Evolutionary conservation across 2,329 filamentous ascomycete genomes (phyloP).

Genomic region (Verticillium nubilum): DNA sequence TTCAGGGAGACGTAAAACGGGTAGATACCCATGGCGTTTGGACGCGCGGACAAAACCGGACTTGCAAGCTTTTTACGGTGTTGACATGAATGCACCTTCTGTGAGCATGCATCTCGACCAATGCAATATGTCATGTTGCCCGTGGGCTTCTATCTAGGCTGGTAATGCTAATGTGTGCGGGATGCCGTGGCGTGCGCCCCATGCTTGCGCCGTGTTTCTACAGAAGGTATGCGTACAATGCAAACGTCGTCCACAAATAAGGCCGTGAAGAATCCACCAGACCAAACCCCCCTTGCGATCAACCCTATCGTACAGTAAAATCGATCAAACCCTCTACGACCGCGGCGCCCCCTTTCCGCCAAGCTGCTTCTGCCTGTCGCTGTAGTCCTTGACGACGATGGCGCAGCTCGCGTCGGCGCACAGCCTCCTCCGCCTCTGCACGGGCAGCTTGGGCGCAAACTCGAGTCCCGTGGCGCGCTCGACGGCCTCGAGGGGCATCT

Average conservation of each 20-base stretch:
- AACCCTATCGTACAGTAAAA: background rate
- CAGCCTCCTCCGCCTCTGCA: slow-evolving; percentile 67
- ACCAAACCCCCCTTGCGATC: no score
- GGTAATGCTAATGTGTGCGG: background rate
- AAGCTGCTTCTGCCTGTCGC: slow-evolving; percentile 55
- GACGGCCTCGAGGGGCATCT: slow-evolving; percentile 88
- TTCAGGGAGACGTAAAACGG: background rate
- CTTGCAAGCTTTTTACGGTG: background rate
- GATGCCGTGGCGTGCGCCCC: background rate
- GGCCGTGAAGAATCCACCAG: background rate
- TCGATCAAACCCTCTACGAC: background rate
- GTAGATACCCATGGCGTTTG: background rate
- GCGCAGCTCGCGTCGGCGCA: slow-evolving; percentile 85
- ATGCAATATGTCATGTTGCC: background rate
- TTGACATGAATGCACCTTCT: no score
- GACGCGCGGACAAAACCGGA: background rate
- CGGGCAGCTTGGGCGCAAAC: slow-evolving; percentile 76
- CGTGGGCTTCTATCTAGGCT: background rate
- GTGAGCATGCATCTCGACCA: no score
- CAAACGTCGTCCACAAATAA: background rate
- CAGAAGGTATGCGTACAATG: background rate
- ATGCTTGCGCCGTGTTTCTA: background rate
- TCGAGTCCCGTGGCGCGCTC: slow-evolving; percentile 90
- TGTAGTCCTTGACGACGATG: slow-evolving; percentile 76
- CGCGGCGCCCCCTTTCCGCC: slow-evolving; percentile 25